phyloP scores from a whole-genome alignment of 768 basidiomycete genomes.

The Atractiella rhizophila region DNA sequence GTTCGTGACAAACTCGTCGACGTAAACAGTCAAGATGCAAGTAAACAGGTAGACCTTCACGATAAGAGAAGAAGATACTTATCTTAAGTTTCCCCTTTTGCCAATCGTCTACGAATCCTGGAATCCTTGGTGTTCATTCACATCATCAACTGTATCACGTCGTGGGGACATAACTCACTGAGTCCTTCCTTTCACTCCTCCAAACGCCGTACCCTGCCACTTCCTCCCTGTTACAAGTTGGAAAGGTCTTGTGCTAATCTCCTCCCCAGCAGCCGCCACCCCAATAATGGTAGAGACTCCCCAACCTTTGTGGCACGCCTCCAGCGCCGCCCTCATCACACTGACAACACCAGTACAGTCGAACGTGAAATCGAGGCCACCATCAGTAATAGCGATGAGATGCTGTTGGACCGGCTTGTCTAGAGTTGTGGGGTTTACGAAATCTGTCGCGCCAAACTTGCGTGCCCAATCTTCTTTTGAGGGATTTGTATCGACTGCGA shows the following conservation, averaged over 20 bases:
- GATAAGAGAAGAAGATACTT: not conserved
- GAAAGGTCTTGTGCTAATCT: conserved; percentile 65
- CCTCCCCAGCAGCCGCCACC: conserved; percentile 88
- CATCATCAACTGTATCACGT: not conserved
- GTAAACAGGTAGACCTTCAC: not conserved
- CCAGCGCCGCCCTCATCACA: conserved; percentile 37
- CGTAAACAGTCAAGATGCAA: conserved; percentile 21
- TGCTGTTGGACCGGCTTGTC: conserved; percentile 66
- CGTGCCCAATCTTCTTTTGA: conserved; percentile 62
- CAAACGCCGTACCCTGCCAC: conserved; percentile 89
- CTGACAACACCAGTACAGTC: conserved; percentile 76
- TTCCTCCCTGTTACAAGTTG: conserved; percentile 62
- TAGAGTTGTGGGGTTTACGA: conserved; percentile 55
- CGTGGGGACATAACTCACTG: conserved; percentile 25
- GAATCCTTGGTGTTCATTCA: conserved; percentile 4
- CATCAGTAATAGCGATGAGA: conserved; percentile 77
- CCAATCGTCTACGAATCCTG: conserved; percentile 34
- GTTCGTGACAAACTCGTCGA: conserved; percentile 93
- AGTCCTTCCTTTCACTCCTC: conserved; percentile 90
- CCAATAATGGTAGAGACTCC: conserved; percentile 70
- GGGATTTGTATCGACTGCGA: conserved; percentile 75
- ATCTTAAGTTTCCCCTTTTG: conserved; percentile 45
- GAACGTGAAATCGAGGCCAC: conserved; percentile 88
- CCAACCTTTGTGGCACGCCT: conserved; percentile 99
- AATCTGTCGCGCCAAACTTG: conserved; percentile 87